Conservation (phyloP, 352 stramenopile species). For the Globisporangium camurandrum region DNA sequence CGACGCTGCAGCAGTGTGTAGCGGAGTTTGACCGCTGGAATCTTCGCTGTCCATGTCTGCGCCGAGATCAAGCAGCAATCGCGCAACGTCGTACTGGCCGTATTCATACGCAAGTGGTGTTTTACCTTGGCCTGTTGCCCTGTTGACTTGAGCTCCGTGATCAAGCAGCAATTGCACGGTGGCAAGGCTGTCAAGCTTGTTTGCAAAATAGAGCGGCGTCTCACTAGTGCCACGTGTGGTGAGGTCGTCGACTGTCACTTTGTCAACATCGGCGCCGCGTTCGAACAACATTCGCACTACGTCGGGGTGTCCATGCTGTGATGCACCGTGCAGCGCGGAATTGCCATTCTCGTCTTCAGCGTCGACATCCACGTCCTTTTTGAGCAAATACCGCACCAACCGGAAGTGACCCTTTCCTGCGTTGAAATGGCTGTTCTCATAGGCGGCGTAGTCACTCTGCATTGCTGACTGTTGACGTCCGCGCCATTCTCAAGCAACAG, state of each 20-base stretch:
- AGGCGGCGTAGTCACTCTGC: too few species aligned
- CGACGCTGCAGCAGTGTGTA: neutral
- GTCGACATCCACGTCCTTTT: slow-evolving; percentile 1
- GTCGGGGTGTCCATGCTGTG: neutral
- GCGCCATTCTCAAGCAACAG: neutral
- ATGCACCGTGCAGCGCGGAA: neutral
- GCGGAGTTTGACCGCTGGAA: neutral
- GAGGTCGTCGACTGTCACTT: neutral
- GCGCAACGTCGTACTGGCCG: neutral
- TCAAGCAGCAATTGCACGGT: neutral
- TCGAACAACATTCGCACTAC: neutral
- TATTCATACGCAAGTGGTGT: neutral
- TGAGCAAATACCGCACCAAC: slow-evolving; percentile 1
- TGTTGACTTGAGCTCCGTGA: slow-evolving; percentile 1
- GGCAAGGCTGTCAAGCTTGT: too few species aligned
- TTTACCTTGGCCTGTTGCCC: neutral
- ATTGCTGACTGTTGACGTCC: neutral
- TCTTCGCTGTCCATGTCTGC: neutral
- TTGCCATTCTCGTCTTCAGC: neutral
- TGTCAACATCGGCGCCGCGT: neutral
- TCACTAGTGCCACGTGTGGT: too few species aligned
- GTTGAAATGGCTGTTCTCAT: neutral
- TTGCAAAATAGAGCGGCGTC: neutral
- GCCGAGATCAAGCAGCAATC: neutral
- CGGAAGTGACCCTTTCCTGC: neutral